Percentiles rank a stretch among this genome's conserved stretches.
Conservation (phyloP, 148 eudicot genomes). For the Drosera capensis region DNA sequence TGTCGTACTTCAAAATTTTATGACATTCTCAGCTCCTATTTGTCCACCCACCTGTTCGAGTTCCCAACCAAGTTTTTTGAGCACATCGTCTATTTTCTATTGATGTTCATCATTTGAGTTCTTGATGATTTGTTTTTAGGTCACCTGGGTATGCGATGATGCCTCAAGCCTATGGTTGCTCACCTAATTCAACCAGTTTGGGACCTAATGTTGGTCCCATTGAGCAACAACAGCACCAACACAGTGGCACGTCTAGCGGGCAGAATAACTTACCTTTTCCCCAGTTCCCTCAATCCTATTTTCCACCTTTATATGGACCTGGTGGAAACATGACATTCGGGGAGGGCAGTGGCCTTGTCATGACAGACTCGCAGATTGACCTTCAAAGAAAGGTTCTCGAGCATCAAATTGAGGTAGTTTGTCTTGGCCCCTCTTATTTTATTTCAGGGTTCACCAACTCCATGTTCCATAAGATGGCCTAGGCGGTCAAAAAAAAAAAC, state of each 20-base stretch:
- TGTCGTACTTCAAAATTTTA: too few species aligned
- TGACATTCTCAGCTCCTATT: too few species aligned
- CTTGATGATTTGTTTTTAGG: constrained; percentile 46
- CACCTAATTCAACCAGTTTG: constrained; percentile 12
- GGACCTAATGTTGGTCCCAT: constrained; percentile 16
- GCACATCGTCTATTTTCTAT: too few species aligned
- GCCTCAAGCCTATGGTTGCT: constrained; percentile 25
- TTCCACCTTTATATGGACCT: constrained; percentile 22
- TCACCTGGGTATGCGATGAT: constrained; percentile 52
- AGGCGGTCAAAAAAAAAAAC: too few species aligned
- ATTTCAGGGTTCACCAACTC: too few species aligned
- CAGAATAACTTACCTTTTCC: constrained; percentile 18
- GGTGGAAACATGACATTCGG: constrained; percentile 16
- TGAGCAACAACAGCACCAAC: constrained; percentile 24
- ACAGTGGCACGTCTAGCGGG: constrained; percentile 18
- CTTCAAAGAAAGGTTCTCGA: constrained; percentile 35
- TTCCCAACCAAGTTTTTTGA: too few species aligned
- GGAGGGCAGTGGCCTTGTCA: constrained; percentile 13
- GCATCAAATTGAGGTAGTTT: constrained; percentile 63
- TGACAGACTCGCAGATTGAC: constrained; percentile 29
- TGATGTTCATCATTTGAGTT: too few species aligned
- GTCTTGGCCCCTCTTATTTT: too few species aligned
- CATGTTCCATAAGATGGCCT: too few species aligned
- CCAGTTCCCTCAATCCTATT: constrained; percentile 26
- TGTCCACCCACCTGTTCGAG: background rate